These are phyloP conservation scores for Strobilomyces echinocephalus DNA, from an alignment of 768 basidiomycete species.

Conservation along the genomic window DNA sequence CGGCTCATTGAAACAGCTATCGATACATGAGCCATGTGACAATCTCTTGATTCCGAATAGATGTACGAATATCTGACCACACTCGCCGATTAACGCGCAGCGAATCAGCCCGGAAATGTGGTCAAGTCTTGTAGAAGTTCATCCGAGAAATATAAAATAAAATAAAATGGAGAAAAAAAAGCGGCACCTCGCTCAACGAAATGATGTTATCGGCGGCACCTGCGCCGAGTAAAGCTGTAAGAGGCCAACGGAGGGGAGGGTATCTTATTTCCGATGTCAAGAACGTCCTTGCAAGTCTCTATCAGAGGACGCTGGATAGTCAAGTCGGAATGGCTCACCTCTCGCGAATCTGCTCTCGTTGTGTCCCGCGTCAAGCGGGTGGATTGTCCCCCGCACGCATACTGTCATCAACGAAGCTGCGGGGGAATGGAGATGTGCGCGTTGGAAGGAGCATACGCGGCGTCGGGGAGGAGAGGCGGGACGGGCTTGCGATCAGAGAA, in stretches of 20 bases:
- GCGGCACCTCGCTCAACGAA: constrained; percentile 14
- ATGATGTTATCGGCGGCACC: constrained; percentile 8
- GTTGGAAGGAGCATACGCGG: constrained; percentile 22
- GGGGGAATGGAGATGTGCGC: constrained; percentile 21
- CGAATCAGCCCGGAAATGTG: constrained; percentile 6
- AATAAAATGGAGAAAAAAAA: neutral
- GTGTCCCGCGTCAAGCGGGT: constrained; percentile 1
- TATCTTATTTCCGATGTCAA: neutral
- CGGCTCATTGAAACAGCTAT: neutral
- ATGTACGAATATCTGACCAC: constrained; percentile 2
- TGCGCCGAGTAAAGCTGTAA: constrained; percentile 1
- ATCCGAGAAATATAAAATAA: neutral
- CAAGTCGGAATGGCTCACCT: constrained; percentile 1
- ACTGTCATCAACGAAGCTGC: constrained; percentile 14
- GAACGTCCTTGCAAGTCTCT: neutral
- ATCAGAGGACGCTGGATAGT: neutral
- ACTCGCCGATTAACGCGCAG: constrained; percentile 16
- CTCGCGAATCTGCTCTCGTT: neutral
- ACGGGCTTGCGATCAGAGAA: constrained; percentile 33
- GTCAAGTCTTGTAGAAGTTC: neutral
- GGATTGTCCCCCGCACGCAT: neutral
- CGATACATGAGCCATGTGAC: constrained; percentile 9
- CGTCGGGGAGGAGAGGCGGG: constrained; percentile 23
- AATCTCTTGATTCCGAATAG: constrained; percentile 5
- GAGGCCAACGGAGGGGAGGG: neutral